These are phyloP conservation scores for Penicillium sclerotigenum DNA, from an alignment of 2,329 filamentous ascomycete genomes.

Conservation along the genomic window DNA sequence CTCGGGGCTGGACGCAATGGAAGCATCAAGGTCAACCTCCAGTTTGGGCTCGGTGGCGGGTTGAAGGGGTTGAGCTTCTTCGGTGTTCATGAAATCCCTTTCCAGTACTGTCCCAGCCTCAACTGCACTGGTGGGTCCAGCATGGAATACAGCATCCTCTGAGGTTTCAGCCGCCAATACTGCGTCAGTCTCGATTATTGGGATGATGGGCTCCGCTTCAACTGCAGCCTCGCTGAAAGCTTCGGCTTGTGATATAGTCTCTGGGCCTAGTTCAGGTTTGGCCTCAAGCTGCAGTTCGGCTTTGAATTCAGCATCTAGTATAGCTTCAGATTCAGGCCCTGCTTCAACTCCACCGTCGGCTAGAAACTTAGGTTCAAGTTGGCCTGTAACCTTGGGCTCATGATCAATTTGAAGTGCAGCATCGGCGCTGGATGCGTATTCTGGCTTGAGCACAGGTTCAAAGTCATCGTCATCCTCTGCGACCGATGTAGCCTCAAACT, in stretches of 20 bases:
- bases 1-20: conserved; percentile 38
- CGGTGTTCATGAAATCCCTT: background rate
- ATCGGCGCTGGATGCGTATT: background rate
- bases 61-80: background rate
- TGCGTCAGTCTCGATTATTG: background rate
- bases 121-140: background rate
- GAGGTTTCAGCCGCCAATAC: background rate
- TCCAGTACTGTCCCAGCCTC: background rate
- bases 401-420: background rate
- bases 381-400: background rate
- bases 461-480: background rate
- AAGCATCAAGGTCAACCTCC: conserved; percentile 27
- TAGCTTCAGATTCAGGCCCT: background rate
- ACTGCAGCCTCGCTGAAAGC: background rate
- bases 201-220: background rate
- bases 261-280: background rate
- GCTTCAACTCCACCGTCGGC: background rate
- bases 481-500: conserved; percentile 33
- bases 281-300: background rate
- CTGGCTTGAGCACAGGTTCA: background rate
- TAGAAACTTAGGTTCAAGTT: background rate
- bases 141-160: background rate
- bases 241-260: background rate
- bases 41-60: background rate
- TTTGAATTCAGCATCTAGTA: background rate